These are phyloP conservation scores for Staphylotrichum longicolle DNA, from an alignment of 495 filamentous ascomycete species.

Conservation along the genomic window DNA sequence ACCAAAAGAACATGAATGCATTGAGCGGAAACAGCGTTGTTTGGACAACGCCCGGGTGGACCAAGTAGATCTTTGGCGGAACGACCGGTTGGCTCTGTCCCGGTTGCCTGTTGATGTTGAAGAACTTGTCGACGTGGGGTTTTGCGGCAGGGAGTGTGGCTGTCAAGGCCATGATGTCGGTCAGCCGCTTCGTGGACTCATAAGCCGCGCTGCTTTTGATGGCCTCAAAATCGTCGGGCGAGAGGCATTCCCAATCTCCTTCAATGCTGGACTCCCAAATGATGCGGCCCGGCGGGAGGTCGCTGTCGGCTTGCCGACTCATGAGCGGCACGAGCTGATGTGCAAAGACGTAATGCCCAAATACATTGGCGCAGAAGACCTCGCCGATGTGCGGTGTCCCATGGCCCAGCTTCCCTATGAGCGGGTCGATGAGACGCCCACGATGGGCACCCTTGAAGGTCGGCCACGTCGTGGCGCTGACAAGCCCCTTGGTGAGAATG, in stretches of 20 bases:
- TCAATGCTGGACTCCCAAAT: conserved; percentile 87
- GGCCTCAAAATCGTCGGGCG: conserved; percentile 72
- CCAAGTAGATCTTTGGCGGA: conserved; percentile 65
- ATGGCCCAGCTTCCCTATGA: conserved; percentile 19
- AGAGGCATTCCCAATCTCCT: conserved; percentile 54
- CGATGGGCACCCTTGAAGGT: conserved; percentile 63
- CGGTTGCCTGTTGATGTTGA: conserved; percentile 21
- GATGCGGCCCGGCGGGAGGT: conserved; percentile 53
- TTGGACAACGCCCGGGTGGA: conserved; percentile 83
- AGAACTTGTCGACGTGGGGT: conserved; percentile 50
- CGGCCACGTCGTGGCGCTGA: conserved; percentile 74
- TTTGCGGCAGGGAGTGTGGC: conserved; percentile 62
- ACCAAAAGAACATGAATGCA: conserved; percentile 58
- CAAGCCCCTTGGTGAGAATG: conserved; percentile 58
- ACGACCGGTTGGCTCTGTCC: neutral
- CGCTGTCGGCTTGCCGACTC: conserved; percentile 42
- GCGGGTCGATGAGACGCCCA: conserved; percentile 53
- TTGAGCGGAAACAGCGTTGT: conserved; percentile 75
- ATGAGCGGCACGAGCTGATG: conserved; percentile 77
- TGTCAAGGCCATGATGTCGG: conserved; percentile 78
- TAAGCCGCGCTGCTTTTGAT: conserved; percentile 62
- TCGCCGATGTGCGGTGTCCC: conserved; percentile 53
- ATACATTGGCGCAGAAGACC: conserved; percentile 87
- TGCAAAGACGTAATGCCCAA: conserved; percentile 89
- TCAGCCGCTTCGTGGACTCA: conserved; percentile 80